Evolutionary conservation across 257 asterid species (phyloP), one percentile per base, ranked within the genome.

Genomic region (Primulina tabacum): DNA sequence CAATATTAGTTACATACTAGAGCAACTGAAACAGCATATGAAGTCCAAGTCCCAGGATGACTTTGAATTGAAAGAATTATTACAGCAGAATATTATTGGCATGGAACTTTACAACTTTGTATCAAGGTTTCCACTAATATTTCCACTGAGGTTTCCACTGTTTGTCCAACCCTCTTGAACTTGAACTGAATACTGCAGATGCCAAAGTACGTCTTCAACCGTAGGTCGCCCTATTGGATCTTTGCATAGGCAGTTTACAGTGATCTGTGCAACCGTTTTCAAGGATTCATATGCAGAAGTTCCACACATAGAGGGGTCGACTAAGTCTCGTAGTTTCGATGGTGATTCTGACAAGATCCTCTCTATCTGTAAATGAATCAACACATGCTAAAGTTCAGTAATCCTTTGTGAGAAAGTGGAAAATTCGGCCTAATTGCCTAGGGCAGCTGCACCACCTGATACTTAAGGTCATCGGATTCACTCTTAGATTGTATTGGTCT

Each of bases 161-260:
- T 78, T 88, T n/a, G 82, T 86, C 97, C 98, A 87, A 32, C 99
- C 99, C 83, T 94, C 99, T 80, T 94, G 99, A 78, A 94, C 96
- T 73, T 94, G 99, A 62, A 88, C 83, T 8, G 99, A 94, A 65
- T 94, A 94, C 73, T 94, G 99, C 97, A 94, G 82, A 71, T 94
- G 97, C 99, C 99, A 94, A 7, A 94, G 90, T 83, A 91, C 96
- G 62, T 94, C 99, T 81, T 94, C 99, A 43, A 94, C 81, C 29
- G 98, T 83, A 0, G 99, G 97, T 2, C 96, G 84, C 20, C 71
- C 78, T 78, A 71, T 77, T 3, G 93, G 81, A 40, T 91, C 97
- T 63, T 78, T 81, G 67, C 80, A 73, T 62, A 94, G 77, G 82
- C 99, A 94, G 75, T 84, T 91, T 56, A 81, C 20, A 11, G 96